These are phyloP conservation scores for Westerdykella aurantiaca DNA, from an alignment of 2,329 filamentous ascomycete species.

Conservation along the genomic window DNA sequence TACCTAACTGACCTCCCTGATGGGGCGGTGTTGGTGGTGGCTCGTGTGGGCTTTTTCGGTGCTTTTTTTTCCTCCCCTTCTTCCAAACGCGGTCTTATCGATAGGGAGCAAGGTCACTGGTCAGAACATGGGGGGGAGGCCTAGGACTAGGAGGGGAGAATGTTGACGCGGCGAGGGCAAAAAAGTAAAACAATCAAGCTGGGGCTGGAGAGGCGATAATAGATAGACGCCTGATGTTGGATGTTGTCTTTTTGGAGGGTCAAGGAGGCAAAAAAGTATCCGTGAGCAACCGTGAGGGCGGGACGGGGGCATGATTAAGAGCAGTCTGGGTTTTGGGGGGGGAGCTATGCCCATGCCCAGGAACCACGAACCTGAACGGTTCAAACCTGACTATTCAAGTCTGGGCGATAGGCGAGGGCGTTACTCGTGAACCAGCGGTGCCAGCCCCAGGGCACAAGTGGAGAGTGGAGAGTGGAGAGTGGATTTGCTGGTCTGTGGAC, in stretches of 20 bases:
- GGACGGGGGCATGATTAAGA: slow-evolving; percentile 26
- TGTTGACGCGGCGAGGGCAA: not conserved
- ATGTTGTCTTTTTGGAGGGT: slow-evolving; percentile 2
- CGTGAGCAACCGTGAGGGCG: slow-evolving; percentile 10
- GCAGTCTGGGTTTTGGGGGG: not conserved
- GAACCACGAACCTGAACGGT: slow-evolving; percentile 3
- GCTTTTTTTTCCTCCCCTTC: slow-evolving; percentile 3
- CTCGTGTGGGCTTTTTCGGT: slow-evolving; percentile 6
- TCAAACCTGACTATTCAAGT: slow-evolving; percentile 14
- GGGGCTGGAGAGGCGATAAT: not conserved
- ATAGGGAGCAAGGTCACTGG: slow-evolving; percentile 10
- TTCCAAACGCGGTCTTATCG: slow-evolving; percentile 13
- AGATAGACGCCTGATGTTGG: not conserved
- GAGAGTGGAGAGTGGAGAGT: too few relatives aligned
- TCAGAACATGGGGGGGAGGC: not conserved
- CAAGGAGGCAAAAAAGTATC: slow-evolving; percentile 1
- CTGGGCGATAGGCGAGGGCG: slow-evolving; percentile 13
- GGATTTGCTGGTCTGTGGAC: not conserved
- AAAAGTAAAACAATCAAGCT: not conserved
- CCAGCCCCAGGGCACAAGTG: not conserved
- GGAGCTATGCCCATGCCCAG: slow-evolving; percentile 4
- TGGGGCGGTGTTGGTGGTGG: slow-evolving; percentile 18
- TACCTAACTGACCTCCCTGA: slow-evolving; percentile 17
- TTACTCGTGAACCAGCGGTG: not conserved
- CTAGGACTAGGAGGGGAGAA: too few relatives aligned